Percentiles rank a stretch among this genome's conserved stretches.
Evolutionary conservation across 192 early-diverging fungal species (phyloP).

Genomic region (Coemansia sp.): DNA sequence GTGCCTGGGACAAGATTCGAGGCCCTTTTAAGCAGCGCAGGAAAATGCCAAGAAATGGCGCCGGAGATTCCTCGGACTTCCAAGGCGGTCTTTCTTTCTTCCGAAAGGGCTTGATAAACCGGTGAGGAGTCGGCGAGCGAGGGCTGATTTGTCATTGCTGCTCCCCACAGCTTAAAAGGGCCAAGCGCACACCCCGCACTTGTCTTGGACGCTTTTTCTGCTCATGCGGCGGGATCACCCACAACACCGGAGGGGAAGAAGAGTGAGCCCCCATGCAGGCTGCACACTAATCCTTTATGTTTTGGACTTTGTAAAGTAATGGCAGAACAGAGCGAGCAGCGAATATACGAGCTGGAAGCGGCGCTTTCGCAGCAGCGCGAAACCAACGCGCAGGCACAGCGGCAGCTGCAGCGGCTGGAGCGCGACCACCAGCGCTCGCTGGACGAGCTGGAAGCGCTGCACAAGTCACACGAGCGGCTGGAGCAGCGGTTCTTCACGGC

Average conservation of each 20-base stretch:
- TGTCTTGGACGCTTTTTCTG: too few species aligned
- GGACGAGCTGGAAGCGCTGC: slow-evolving; percentile 41
- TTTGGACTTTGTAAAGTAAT: slow-evolving; percentile 1
- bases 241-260: too few species aligned
- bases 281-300: neutral
- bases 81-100: neutral
- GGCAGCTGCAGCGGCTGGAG: slow-evolving; percentile 26
- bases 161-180: too few species aligned
- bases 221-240: too few species aligned
- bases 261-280: neutral
- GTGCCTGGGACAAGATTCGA: neutral
- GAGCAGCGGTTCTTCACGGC: slow-evolving; percentile 39
- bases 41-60: slow-evolving; percentile 17
- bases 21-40: slow-evolving; percentile 1
- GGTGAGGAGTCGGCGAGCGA: too few species aligned
- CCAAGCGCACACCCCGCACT: too few species aligned
- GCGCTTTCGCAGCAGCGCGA: slow-evolving; percentile 35
- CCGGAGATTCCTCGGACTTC: slow-evolving; percentile 3
- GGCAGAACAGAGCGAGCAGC: slow-evolving; percentile 10
- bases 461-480: slow-evolving; percentile 40
- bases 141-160: too few species aligned
- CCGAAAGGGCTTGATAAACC: too few species aligned
- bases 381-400: slow-evolving; percentile 20
- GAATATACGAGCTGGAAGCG: slow-evolving; percentile 46
- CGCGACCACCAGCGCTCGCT: slow-evolving; percentile 24